Evolutionary conservation across 805 yeast genomes (phyloP), one percentile per base, ranked within the genome.

Genomic region (Aciculoconidium aculeatum): DNA sequence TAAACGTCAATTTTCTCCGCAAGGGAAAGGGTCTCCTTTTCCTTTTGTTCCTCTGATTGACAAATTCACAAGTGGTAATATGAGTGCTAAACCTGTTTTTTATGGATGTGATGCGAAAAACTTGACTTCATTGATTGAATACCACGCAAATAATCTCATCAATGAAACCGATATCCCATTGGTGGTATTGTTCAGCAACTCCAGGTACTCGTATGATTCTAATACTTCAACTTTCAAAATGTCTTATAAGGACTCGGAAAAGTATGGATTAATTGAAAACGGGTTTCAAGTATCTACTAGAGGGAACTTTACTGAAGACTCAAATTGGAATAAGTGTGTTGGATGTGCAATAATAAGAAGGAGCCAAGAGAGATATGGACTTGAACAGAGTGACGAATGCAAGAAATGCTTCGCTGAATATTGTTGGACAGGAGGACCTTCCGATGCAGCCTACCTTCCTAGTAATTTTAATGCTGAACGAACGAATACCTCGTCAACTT

Each of bases 121-220:
- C 32, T 39, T 52, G 30, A 27, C 47, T 6, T 31, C 35, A 2
- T 43, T 50, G 35, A 30, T 17, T 30, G 33, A n/a, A 21, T 44
- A 9, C 37, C 53, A 47, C 25, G 44, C 34, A 4, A 41, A 45
- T 20, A 24, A 28, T 12, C 34, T 41, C 18, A 30, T 49, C 10
- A 49, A 50, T 25, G 39, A 41, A 10, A 50, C 58, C 3, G 61
- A 53, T 21, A 34, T 56, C 6, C 54, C 54, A 5, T 37, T 49
- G 34, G 45, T 49, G 23, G 47, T 49, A 5, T 41, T 35, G 27
- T 30, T 45, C 13, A 40, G 47, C 14, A 44, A 45, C 29, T 22
- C 31, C 14, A 29, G 31, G 17, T 30, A 39, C 25, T 42, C 41
- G 25, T 47, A 36, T 36, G 37, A 36, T 14, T 27, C 47, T n/a